phyloP scores from a whole-genome alignment of 306 rosid species.

The Prinsepia uniflora region DNA sequence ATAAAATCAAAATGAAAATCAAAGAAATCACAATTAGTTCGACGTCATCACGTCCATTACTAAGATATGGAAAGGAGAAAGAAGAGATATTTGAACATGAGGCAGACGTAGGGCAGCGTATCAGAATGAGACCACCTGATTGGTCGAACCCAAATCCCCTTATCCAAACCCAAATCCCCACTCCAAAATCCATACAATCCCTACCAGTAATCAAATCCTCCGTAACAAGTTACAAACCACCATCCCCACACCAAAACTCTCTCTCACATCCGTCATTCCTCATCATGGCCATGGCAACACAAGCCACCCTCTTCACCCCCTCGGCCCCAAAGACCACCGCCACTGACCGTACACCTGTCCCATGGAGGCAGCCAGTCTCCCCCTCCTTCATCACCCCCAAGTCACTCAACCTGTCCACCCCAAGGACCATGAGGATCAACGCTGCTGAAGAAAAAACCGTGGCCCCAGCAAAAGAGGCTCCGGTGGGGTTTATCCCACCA shows the following conservation, averaged over 20 bases:
- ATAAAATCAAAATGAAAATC: too few species aligned
- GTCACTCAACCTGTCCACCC: slow-evolving; percentile 32
- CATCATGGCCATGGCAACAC: slow-evolving; percentile 80
- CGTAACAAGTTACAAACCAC: not conserved
- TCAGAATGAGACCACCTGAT: slow-evolving; percentile 46
- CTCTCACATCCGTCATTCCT: not conserved
- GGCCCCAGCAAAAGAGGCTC: slow-evolving; percentile 42
- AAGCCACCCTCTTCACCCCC: slow-evolving; percentile 76
- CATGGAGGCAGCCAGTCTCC: slow-evolving; percentile 61
- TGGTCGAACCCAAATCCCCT: slow-evolving; percentile 53
- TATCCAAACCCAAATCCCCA: slow-evolving; percentile 49
- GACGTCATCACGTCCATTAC: not conserved
- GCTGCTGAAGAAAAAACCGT: slow-evolving; percentile 36
- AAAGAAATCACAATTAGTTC: not conserved
- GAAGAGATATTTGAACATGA: slow-evolving; percentile 8
- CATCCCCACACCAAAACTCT: slow-evolving; percentile 3
- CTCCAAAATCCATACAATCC: slow-evolving; percentile 29
- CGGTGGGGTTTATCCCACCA: slow-evolving; percentile 92
- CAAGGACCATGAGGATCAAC: slow-evolving; percentile 34
- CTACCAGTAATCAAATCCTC: not conserved
- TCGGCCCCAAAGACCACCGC: slow-evolving; percentile 25
- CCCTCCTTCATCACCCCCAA: slow-evolving; percentile 48
- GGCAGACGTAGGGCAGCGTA: slow-evolving; percentile 27
- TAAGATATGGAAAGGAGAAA: slow-evolving; percentile 6
- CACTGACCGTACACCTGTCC: slow-evolving; percentile 23